Percentiles rank a stretch among this genome's conserved stretches.
Evolutionary conservation across 2,329 filamentous ascomycete genomes (phyloP).

Genomic region (Akanthomyces lecanii): DNA sequence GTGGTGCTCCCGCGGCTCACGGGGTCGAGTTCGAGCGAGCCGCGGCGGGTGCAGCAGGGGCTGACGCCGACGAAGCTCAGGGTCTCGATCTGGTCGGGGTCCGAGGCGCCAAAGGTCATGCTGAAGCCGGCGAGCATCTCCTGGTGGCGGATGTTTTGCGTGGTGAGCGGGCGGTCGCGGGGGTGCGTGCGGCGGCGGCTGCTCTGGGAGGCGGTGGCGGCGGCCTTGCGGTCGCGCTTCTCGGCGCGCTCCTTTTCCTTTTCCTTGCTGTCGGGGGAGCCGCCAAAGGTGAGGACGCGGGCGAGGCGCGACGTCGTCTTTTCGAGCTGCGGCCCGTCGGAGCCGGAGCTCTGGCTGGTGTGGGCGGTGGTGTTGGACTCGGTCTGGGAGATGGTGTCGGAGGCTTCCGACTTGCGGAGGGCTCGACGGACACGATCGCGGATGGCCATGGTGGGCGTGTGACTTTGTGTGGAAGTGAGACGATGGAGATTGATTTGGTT

Average conservation of each 20-base stretch:
- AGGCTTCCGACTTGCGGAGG: conserved; percentile 34
- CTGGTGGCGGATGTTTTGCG: conserved; percentile 44
- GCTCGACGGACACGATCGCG: conserved; percentile 40
- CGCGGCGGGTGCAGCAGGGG: conserved; percentile 37
- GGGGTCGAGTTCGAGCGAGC: conserved; percentile 22
- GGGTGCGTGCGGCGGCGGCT: conserved; percentile 31
- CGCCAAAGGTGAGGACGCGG: conserved; percentile 30
- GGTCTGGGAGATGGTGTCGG: conserved; percentile 30
- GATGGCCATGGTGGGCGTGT: conserved; percentile 36
- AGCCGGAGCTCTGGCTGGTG: conserved; percentile 22
- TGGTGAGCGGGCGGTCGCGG: conserved; percentile 42
- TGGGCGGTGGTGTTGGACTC: conserved; percentile 28
- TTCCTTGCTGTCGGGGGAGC: conserved; percentile 21
- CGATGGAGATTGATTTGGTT: neutral
- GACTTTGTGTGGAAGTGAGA: neutral
- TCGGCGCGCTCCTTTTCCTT: conserved; percentile 19
- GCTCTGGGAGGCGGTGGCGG: conserved; percentile 12
- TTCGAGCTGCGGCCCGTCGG: conserved; percentile 27
- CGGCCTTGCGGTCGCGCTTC: conserved; percentile 20
- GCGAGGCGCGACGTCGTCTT: conserved; percentile 30
- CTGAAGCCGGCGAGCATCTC: conserved; percentile 44
- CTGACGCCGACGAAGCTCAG: conserved; percentile 37
- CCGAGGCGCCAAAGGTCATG: conserved; percentile 42
- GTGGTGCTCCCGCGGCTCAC: conserved; percentile 25
- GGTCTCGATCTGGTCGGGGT: conserved; percentile 30